phyloP scores from a whole-genome alignment of 1,284 basidiomycete species.

The Pterula multifida region DNA sequence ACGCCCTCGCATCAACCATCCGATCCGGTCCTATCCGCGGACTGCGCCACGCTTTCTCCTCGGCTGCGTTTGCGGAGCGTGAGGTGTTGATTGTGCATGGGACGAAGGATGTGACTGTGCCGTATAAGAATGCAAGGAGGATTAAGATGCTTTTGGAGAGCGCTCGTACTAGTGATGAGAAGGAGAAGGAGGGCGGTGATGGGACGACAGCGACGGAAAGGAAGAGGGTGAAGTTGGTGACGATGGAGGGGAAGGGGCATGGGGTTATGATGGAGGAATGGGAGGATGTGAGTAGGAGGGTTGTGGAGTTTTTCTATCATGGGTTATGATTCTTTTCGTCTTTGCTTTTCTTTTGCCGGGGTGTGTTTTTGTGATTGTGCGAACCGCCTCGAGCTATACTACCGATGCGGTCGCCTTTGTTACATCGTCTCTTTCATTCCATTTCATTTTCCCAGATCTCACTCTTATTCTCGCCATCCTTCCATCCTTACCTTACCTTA shows the following conservation, averaged over 20 bases:
- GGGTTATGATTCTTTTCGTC: no score
- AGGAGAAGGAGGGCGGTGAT: not conserved
- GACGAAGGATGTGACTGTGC: constrained; percentile 52
- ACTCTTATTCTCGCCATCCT: no score
- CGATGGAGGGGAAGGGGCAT: constrained; percentile 1
- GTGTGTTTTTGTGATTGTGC: no score
- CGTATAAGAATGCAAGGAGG: constrained; percentile 38
- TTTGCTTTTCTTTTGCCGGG: no score
- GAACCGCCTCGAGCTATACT: no score
- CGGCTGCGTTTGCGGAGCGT: constrained; percentile 32
- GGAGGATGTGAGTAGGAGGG: not conserved
- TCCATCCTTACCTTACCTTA: no score
- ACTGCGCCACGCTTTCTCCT: constrained; percentile 35
- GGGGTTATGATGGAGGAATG: constrained; percentile 2
- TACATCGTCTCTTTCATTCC: no score
- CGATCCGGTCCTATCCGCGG: constrained; percentile 63
- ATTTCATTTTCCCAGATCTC: no score
- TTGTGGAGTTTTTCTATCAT: constrained; percentile 3
- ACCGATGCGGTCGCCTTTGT: no score
- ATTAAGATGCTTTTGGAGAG: not conserved
- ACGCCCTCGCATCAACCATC: constrained; percentile 60
- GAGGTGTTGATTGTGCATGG: constrained; percentile 57
- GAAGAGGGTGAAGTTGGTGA: not conserved
- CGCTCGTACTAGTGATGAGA: not conserved
- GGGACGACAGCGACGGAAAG: not conserved